Percentiles rank a stretch among this genome's conserved stretches.
These are phyloP conservation scores for Sclerotinia nivalis DNA, from an alignment of 2,329 filamentous ascomycete species.

Conservation along the genomic window DNA sequence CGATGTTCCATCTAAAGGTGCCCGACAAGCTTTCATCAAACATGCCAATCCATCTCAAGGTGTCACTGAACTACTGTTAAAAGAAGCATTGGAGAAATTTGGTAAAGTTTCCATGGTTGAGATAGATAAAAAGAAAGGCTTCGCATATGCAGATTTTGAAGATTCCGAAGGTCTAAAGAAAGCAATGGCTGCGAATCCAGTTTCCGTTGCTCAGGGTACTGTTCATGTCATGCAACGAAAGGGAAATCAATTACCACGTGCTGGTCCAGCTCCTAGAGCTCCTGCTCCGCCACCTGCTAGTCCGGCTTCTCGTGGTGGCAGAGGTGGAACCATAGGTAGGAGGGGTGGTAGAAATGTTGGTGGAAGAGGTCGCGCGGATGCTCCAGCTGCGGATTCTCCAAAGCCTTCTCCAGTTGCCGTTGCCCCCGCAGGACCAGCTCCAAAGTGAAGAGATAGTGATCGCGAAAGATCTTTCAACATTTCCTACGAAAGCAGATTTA, in stretches of 20 bases:
- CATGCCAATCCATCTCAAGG: slow-evolving; percentile 88
- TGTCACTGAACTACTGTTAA: slow-evolving; percentile 79
- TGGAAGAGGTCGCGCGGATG: slow-evolving; percentile 29
- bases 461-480: neutral
- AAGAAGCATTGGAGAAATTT: slow-evolving; percentile 71
- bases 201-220: slow-evolving; percentile 79
- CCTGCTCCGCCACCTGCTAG: slow-evolving; percentile 27
- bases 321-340: slow-evolving; percentile 33
- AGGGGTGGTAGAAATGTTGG: slow-evolving; percentile 34
- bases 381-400: slow-evolving; percentile 27
- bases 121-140: slow-evolving; percentile 92
- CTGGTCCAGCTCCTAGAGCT: slow-evolving; percentile 57
- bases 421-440: slow-evolving; percentile 35
- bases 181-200: slow-evolving; percentile 78
- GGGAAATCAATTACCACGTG: slow-evolving; percentile 79
- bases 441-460: slow-evolving; percentile 26
- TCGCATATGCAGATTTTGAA: slow-evolving; percentile 88
- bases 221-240: slow-evolving; percentile 86
- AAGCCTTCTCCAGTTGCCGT: slow-evolving; percentile 24
- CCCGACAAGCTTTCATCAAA: slow-evolving; percentile 73
- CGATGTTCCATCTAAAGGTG: slow-evolving; percentile 46
- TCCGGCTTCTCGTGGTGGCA: slow-evolving; percentile 30
- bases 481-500: neutral
- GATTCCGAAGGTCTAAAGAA: slow-evolving; percentile 71
- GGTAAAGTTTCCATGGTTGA: slow-evolving; percentile 79